These are phyloP conservation scores for Salvia splendens DNA, from an alignment of 257 asterid genomes.

Conservation along the genomic window DNA sequence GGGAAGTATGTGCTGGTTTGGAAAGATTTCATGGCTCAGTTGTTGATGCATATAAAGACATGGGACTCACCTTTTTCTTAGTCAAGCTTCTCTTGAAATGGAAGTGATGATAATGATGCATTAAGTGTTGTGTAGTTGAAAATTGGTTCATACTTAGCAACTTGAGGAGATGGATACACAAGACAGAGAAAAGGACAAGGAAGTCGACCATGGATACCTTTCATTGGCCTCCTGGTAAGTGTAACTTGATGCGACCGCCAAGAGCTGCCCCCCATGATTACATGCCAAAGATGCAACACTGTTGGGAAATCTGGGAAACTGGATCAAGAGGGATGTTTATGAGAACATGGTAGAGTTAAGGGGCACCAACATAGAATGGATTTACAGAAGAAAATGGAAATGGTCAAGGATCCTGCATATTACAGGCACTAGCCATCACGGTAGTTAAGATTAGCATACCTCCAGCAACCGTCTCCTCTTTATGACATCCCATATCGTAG, in stretches of 20 bases:
- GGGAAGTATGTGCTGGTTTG: background rate
- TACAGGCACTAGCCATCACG: conserved; percentile 2
- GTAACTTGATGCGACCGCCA: conserved; percentile 79
- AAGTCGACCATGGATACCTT: conserved; percentile 44
- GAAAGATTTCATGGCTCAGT: background rate
- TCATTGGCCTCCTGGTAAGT: conserved; percentile 78
- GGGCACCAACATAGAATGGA: background rate
- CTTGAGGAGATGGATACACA: background rate
- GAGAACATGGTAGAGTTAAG: conserved; percentile 8
- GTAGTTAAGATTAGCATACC: conserved; percentile 46
- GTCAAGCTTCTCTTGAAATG: background rate
- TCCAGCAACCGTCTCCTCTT: conserved; percentile 64
- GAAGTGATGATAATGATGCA: background rate
- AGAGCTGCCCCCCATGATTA: conserved; percentile 62
- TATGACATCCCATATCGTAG: conserved; percentile 70
- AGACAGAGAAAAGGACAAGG: background rate
- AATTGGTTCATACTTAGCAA: conserved; percentile 7
- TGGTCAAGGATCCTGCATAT: background rate
- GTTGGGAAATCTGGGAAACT: conserved; percentile 66
- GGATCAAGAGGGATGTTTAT: conserved; percentile 29
- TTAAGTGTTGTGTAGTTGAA: background rate
- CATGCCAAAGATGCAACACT: conserved; percentile 74
- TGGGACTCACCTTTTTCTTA: background rate
- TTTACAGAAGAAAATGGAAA: no score
- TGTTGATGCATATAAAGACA: background rate